Evolutionary conservation across 371 early-diverging fungal genomes (phyloP).

Genomic region (Synchytrium microbalum): DNA sequence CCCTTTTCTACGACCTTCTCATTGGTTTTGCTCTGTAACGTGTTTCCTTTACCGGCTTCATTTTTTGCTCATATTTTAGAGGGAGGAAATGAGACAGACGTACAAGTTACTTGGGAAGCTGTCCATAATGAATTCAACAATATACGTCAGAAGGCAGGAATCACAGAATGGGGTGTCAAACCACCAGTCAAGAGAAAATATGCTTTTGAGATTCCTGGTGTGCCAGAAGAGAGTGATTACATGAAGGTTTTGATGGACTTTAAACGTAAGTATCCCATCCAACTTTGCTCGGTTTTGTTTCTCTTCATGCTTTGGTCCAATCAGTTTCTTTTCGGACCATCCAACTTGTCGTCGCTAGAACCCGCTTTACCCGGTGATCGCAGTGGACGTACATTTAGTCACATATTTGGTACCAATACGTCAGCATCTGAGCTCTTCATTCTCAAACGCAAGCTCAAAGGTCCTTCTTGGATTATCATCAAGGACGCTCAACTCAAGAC

Average conservation of each 20-base stretch:
- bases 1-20: not conserved
- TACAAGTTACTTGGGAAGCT: slow-evolving; percentile 51
- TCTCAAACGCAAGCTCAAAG: slow-evolving; percentile 91
- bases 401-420: slow-evolving; percentile 82
- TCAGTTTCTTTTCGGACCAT: not conserved
- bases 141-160: slow-evolving; percentile 45
- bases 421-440: slow-evolving; percentile 87
- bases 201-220: slow-evolving; percentile 80
- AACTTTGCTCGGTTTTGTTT: slow-evolving; percentile 1
- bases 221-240: slow-evolving; percentile 77
- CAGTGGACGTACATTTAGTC: slow-evolving; percentile 73
- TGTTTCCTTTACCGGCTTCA: not conserved
- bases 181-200: slow-evolving; percentile 73
- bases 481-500: slow-evolving; percentile 34
- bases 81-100: slow-evolving; percentile 45
- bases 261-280: slow-evolving; percentile 32
- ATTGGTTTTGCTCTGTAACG: too few species aligned
- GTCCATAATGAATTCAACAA: slow-evolving; percentile 70
- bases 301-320: slow-evolving; percentile 2
- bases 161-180: slow-evolving; percentile 34
- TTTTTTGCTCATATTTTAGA: slow-evolving; percentile 17
- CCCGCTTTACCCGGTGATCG: slow-evolving; percentile 62
- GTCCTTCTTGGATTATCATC: slow-evolving; percentile 90
- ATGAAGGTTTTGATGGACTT: slow-evolving; percentile 81
- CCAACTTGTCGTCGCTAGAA: slow-evolving; percentile 29